Evolutionary conservation across 345 rosid species (phyloP).

Genomic region (Cardiospermum halicacabum): DNA sequence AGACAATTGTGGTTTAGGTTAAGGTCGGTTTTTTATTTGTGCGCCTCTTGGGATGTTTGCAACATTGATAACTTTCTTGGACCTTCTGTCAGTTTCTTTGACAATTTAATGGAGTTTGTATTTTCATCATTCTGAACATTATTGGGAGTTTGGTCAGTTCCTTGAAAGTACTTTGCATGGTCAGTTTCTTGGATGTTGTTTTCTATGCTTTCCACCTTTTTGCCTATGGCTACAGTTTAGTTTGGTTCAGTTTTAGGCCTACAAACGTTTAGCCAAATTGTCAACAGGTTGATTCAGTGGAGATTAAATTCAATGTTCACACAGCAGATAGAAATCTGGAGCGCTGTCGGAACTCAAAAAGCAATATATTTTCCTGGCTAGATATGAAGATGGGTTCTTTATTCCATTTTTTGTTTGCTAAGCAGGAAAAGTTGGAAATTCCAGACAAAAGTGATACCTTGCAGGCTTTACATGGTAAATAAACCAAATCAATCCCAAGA

Average conservation of each 20-base stretch:
- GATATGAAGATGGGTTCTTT: constrained; percentile 11
- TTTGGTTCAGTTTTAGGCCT: no score
- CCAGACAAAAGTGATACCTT: constrained; percentile 7
- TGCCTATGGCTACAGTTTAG: no score
- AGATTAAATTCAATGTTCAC: not conserved
- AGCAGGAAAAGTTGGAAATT: constrained; percentile 23
- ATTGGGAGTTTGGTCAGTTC: not conserved
- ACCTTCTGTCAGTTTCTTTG: not conserved
- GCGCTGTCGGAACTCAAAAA: not conserved
- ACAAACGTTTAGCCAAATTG: no score
- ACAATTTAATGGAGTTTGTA: constrained; percentile 1
- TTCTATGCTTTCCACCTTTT: no score
- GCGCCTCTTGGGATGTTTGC: constrained; percentile 5
- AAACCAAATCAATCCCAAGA: not conserved
- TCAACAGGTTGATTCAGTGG: not conserved
- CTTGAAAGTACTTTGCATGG: not conserved
- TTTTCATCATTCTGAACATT: not conserved
- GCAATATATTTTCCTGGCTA: not conserved
- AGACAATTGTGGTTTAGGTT: constrained; percentile 9
- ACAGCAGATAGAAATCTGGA: not conserved
- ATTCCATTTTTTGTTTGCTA: constrained; percentile 21
- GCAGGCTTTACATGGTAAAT: not conserved
- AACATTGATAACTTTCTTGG: constrained; percentile 2
- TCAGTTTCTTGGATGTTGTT: no score
- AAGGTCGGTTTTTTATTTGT: constrained; percentile 4